Evolutionary conservation across 2,329 filamentous ascomycete species (phyloP).

Genomic region (Albophoma yamanashiensis): DNA sequence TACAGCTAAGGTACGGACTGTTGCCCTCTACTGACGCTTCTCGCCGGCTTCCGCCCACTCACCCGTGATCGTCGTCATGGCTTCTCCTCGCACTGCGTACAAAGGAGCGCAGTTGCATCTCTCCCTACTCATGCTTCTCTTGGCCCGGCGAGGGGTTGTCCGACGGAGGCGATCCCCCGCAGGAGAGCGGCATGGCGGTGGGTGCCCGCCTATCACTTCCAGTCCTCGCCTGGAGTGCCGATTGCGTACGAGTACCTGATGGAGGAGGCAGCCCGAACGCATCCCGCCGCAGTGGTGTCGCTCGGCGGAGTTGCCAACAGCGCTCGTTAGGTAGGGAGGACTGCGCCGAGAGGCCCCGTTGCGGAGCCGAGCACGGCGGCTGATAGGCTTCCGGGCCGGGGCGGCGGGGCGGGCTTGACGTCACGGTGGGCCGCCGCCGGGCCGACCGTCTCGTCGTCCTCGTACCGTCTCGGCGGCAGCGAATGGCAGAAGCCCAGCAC

Average conservation of each 20-base stretch:
- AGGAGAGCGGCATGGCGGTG: not conserved
- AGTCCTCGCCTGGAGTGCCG: too few relatives aligned
- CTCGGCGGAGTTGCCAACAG: not conserved
- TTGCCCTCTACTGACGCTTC: too few relatives aligned
- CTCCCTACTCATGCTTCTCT: not conserved
- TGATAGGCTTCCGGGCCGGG: slow-evolving; percentile 17
- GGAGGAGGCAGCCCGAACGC: too few relatives aligned
- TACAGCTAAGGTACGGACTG: too few relatives aligned
- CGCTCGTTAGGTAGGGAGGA: not conserved
- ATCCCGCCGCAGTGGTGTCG: not conserved
- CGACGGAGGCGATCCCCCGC: not conserved
- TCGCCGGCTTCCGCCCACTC: too few relatives aligned
- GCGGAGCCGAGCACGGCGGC: slow-evolving; percentile 15
- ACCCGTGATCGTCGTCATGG: not conserved
- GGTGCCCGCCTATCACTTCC: not conserved
- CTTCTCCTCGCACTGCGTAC: too few relatives aligned
- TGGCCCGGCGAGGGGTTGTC: not conserved
- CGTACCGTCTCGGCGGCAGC: not conserved
- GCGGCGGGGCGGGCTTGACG: slow-evolving; percentile 13
- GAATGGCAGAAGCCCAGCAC: too few relatives aligned
- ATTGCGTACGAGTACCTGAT: not conserved
- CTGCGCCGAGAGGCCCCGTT: not conserved
- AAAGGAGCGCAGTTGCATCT: not conserved
- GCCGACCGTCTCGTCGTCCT: not conserved
- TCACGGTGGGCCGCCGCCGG: slow-evolving; percentile 12